Base-by-base conservation (phyloP, 2,329 filamentous ascomycete genomes). In the Alternaria angustiovoidea region DNA sequence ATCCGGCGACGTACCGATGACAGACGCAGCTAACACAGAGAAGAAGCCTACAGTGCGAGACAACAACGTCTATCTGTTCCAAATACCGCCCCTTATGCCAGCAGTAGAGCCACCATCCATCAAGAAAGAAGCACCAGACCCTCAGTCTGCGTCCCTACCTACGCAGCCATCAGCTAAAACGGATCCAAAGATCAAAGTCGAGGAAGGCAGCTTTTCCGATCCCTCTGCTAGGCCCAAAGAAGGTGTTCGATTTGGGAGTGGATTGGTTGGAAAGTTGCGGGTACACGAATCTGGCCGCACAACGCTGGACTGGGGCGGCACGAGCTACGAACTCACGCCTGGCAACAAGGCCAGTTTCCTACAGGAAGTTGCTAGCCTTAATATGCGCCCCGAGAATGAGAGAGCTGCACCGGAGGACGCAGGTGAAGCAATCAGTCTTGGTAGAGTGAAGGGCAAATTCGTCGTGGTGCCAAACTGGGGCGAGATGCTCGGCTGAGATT, bases 381-480 rank as follows among this genome's bases (percentile, higher is more conserved):
- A 73, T n/a, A 67, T 75, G 7, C 64, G 68, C 4, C 71, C 66
- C 1, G 73, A 75, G 20, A 74, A 74, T 18, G 75, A 81, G 18
- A 76, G 81, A 43, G 67, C 73, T 32, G 70, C 67, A 6, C 64
- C 66, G 7, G 75, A 76, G 16, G 74, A 76, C 44, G 77, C 74
- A 14, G 82, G 81, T 1, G 79, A 80, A 57, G 82, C 84, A 38
- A 84, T 83, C 75, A 83, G 83, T 3, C 85, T 89, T 79, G 88
- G 87, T 8, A 83, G 87, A 68, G 81, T 89, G n/a, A 86, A 84
- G 74, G 86, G 85, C 54, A 89, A 88, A 75, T 88, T 89, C 70
- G 85, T 89, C 2, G 84, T 89, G 34, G 85, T 82, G 51, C 88
- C 88, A 14, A 83, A 89, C 71, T 89, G 86, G 85, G 80, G 81